These are phyloP conservation scores for Quercus cerris DNA, from an alignment of 306 rosid species.

Conservation along the genomic window DNA sequence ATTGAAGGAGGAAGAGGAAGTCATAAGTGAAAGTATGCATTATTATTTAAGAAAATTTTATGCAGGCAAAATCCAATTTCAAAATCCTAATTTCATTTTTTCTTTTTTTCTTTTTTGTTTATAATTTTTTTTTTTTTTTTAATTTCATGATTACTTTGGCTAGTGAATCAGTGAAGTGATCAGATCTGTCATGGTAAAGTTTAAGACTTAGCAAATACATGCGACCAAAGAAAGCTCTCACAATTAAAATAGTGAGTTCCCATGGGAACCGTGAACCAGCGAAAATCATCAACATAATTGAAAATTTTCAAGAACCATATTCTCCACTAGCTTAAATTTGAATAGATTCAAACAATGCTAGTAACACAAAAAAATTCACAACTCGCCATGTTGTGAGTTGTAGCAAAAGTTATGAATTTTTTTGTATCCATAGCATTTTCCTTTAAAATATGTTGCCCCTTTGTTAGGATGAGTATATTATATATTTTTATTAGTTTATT, in stretches of 20 bases:
- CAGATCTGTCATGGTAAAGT: neutral
- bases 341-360: neutral
- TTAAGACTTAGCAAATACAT: neutral
- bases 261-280: neutral
- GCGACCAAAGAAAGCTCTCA: neutral
- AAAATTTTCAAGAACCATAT: neutral
- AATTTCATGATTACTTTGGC: neutral
- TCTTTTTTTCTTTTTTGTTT: no score
- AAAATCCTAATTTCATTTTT: neutral
- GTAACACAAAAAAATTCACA: neutral
- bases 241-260: neutral
- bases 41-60: neutral
- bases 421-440: rapidly evolving
- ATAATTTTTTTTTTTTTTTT: no score
- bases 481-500: no score
- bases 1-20: neutral
- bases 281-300: neutral
- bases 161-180: neutral
- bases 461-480: no score
- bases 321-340: neutral
- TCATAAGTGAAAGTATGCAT: neutral
- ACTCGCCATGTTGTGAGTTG: rapidly evolving
- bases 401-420: no score
- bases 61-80: neutral
- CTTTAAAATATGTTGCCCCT: no score